Base-by-base conservation (phyloP, 495 filamentous ascomycete genomes). In the Penicillium mononematosum region DNA sequence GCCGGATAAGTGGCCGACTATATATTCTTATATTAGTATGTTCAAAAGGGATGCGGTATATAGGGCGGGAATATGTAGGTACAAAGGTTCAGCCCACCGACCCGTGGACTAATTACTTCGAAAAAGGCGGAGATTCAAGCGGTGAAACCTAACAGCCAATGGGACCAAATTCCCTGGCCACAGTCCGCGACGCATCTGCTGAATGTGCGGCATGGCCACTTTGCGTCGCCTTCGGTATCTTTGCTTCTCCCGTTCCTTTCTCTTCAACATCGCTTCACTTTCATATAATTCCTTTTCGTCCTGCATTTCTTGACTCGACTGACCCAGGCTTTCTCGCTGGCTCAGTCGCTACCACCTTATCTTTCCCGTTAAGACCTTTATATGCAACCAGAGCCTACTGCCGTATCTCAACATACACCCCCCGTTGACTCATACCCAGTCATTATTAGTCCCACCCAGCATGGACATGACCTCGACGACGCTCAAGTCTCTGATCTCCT, bases 301-400 rank as follows among this genome's bases (percentile, higher is more conserved):
- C 50, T 45, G 38, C 51, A 49, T 50, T 54, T 53, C 31, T 48
- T 36, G 10, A 44, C 53, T 61, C 69, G 77, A 72, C 77, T 80
- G 77, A 71, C 55, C 74, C 75, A 74, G 76, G 62, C 49, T 45
- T 47, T 47, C 42, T 56, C 52, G 45, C 76, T 80, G 77, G 89
- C 83, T 91, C 90, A 88, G 90, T 90, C 88, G 72, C 71, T 71
- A 64, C 61, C 56, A 45, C 53, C 60, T 36, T 66, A 63, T 53
- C 61, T 74, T 64, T 72, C 69, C 69, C 66, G 58, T 60, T 59
- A 75, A 73, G 72, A 70, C 69, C 75, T 77, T 87, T 96, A 86
- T 95, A 96, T 96, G 92, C 91, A 93, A 85, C 75, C 87, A 84
- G 87, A 88, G 84, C 80, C 81, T 65, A 74, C 79, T 71, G 80